Conservation (phyloP, 306 rosid genomes). For the Bauhinia variegata region DNA sequence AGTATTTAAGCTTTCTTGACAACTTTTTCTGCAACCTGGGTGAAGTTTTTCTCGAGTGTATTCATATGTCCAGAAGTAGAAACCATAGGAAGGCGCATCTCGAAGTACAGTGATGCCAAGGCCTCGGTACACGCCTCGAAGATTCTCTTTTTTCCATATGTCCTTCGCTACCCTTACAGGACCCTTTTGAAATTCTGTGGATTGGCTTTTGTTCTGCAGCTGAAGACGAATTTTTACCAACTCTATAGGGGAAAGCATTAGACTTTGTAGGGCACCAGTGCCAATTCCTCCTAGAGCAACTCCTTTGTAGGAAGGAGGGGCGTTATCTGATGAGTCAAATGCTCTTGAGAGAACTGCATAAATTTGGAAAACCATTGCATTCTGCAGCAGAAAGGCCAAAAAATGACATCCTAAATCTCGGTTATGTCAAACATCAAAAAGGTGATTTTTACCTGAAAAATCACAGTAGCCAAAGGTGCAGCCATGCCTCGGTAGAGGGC, state of each 20-base stretch:
- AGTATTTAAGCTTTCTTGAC: slow-evolving; percentile 64
- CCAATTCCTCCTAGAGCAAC: slow-evolving; percentile 77
- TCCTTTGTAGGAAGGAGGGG: slow-evolving; percentile 75
- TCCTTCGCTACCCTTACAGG: slow-evolving; percentile 53
- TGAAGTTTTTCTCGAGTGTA: slow-evolving; percentile 75
- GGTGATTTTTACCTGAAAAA: slow-evolving; percentile 76
- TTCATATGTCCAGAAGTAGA: slow-evolving; percentile 83
- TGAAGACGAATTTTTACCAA: slow-evolving; percentile 81
- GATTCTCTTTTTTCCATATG: slow-evolving; percentile 68
- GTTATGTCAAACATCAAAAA: no score
- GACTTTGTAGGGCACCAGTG: slow-evolving; percentile 73
- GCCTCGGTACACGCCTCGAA: slow-evolving; percentile 69
- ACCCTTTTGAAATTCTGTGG: slow-evolving; percentile 42
- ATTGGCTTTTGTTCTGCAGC: slow-evolving; percentile 41
- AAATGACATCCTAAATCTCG: neutral
- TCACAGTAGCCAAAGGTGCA: slow-evolving; percentile 81
- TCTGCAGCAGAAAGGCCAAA: slow-evolving; percentile 48
- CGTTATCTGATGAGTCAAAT: slow-evolving; percentile 51
- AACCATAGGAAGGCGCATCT: slow-evolving; percentile 70
- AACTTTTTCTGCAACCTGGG: slow-evolving; percentile 71
- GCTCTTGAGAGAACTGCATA: slow-evolving; percentile 72
- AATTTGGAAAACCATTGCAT: slow-evolving; percentile 83
- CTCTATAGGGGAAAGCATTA: slow-evolving; percentile 69
- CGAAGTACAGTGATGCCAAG: slow-evolving; percentile 62
- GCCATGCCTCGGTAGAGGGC: slow-evolving; percentile 88